Percentiles rank a stretch among this genome's conserved stretches.
These are phyloP conservation scores for Emmonsiellopsis sp. DNA, from an alignment of 2,329 filamentous ascomycete species.

Conservation along the genomic window DNA sequence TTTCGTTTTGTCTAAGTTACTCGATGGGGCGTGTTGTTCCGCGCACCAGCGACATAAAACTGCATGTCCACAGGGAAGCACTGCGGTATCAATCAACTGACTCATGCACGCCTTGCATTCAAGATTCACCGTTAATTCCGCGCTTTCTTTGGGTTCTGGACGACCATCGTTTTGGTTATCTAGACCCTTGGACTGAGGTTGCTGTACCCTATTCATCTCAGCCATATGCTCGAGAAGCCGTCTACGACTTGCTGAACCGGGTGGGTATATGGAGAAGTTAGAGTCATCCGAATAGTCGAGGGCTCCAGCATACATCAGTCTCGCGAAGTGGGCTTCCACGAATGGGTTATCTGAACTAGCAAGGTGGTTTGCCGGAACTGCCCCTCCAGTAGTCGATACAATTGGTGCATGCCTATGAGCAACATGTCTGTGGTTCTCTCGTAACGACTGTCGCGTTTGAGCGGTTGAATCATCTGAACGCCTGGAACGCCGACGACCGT, in stretches of 20 bases:
- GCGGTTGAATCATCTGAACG: neutral
- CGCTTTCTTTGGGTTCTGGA: conserved; percentile 40
- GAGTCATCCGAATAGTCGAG: too few relatives aligned
- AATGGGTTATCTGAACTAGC: too few relatives aligned
- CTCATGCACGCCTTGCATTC: conserved; percentile 47
- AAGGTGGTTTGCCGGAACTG: too few relatives aligned
- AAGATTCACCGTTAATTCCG: conserved; percentile 42
- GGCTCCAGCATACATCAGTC: too few relatives aligned
- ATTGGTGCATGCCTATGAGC: neutral
- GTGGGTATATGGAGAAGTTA: too few relatives aligned
- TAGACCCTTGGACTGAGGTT: conserved; percentile 23
- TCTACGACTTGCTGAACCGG: neutral
- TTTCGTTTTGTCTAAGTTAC: conserved; percentile 25
- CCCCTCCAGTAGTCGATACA: too few relatives aligned
- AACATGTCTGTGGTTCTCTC: neutral
- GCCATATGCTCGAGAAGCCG: neutral
- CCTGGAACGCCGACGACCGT: neutral
- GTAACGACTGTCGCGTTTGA: neutral
- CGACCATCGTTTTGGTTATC: conserved; percentile 39
- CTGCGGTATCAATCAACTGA: conserved; percentile 43
- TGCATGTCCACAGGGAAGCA: conserved; percentile 47
- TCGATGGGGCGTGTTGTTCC: conserved; percentile 40
- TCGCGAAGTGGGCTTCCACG: too few relatives aligned
- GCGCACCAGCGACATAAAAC: conserved; percentile 49
- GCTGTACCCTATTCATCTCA: neutral